These are phyloP conservation scores for Aspergillus coremiiformis DNA, from an alignment of 495 filamentous ascomycete species.

Conservation along the genomic window DNA sequence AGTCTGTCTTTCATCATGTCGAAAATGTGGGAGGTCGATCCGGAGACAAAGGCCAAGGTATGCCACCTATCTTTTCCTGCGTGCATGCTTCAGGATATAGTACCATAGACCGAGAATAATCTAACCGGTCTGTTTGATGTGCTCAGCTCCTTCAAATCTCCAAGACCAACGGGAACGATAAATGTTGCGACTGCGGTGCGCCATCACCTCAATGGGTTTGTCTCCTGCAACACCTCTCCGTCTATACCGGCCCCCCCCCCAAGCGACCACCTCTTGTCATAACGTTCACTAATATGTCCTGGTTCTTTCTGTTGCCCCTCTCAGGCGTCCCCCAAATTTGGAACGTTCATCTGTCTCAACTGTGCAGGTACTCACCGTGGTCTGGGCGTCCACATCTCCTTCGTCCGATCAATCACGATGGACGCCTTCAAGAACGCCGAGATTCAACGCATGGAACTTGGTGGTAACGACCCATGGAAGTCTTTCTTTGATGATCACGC, in stretches of 20 bases:
- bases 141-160: slow-evolving; percentile 77
- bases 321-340: slow-evolving; percentile 64
- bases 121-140: slow-evolving; percentile 10
- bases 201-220: slow-evolving; percentile 88
- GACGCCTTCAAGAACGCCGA: slow-evolving; percentile 89
- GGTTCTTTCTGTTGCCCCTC: neutral
- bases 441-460: slow-evolving; percentile 77
- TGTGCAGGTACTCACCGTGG: slow-evolving; percentile 94
- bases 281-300: neutral
- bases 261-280: slow-evolving; percentile 1
- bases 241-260: neutral
- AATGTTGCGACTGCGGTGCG: slow-evolving; percentile 88
- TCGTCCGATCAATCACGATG: slow-evolving; percentile 94
- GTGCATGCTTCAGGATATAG: too few relatives aligned
- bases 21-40: slow-evolving; percentile 96
- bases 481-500: slow-evolving; percentile 70
- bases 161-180: slow-evolving; percentile 75
- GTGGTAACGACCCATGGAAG: slow-evolving; percentile 81
- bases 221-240: neutral
- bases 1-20: slow-evolving; percentile 25
- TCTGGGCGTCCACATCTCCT: slow-evolving; percentile 95
- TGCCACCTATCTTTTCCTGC: slow-evolving; percentile 7
- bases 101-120: too few relatives aligned
- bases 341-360: slow-evolving; percentile 92
- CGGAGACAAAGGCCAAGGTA: slow-evolving; percentile 90